These are phyloP conservation scores for Nakaseomyces kungkrabaensis DNA, from an alignment of 1,139 yeast genomes.

Conservation along the genomic window DNA sequence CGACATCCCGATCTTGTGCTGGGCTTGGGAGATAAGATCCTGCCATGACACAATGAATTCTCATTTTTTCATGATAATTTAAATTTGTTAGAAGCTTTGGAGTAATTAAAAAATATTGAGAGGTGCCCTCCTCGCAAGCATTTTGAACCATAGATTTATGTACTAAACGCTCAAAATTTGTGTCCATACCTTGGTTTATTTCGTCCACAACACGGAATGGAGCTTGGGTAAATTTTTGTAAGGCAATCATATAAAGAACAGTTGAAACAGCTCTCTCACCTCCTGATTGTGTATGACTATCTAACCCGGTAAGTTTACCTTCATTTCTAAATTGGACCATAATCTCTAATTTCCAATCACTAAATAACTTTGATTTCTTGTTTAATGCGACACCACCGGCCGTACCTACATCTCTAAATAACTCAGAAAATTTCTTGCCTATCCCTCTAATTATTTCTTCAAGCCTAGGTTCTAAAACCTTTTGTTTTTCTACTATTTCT, in stretches of 20 bases:
- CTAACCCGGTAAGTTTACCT: constrained; percentile 58
- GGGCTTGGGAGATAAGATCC: constrained; percentile 39
- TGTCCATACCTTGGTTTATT: constrained; percentile 98
- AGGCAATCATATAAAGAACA: constrained; percentile 76
- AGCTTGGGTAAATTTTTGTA: constrained; percentile 83
- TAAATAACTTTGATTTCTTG: constrained; percentile 43
- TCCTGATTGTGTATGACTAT: constrained; percentile 88
- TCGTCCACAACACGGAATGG: constrained; percentile 97
- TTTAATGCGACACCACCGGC: constrained; percentile 63
- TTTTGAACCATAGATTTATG: constrained; percentile 79
- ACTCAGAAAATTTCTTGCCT: constrained; percentile 51
- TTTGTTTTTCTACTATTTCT: constrained; percentile 35
- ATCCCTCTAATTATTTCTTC: constrained; percentile 42
- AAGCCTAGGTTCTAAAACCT: constrained; percentile 52
- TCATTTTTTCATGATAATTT: constrained; percentile 72
- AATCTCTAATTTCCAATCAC: constrained; percentile 78
- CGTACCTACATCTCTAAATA: constrained; percentile 70
- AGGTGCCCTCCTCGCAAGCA: constrained; percentile 53
- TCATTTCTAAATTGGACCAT: constrained; percentile 76
- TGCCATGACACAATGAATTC: constrained; percentile 80
- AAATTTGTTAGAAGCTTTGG: constrained; percentile 81
- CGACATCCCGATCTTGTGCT: constrained; percentile 20
- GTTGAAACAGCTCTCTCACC: constrained; percentile 97
- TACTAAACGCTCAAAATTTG: constrained; percentile 78
- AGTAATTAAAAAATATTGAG: constrained; percentile 84